These are phyloP conservation scores for Colletotrichum camelliae DNA, from an alignment of 2,329 filamentous ascomycete genomes.

Conservation along the genomic window DNA sequence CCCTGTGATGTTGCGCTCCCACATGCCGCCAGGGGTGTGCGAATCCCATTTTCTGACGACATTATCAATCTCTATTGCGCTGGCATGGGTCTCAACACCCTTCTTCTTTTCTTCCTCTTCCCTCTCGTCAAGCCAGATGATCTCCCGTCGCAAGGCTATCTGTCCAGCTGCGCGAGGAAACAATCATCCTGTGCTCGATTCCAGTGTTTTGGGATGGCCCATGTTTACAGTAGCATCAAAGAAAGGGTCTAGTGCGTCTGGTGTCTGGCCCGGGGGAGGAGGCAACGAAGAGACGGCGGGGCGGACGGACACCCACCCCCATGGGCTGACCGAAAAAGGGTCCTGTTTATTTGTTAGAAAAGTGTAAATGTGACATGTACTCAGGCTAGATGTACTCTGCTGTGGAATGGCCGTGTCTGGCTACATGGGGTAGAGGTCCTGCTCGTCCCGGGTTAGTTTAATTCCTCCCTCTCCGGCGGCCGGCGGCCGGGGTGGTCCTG, in stretches of 20 bases:
- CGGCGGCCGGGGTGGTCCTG: background rate
- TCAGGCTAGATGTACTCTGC: background rate
- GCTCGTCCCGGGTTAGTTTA: background rate
- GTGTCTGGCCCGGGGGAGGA: background rate
- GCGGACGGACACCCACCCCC: background rate
- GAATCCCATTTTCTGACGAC: slow-evolving; percentile 13
- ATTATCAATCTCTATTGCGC: slow-evolving; percentile 5
- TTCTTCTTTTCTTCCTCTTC: background rate
- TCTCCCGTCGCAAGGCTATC: background rate
- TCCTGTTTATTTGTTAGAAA: background rate
- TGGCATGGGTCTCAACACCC: background rate
- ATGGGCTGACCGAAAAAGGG: background rate
- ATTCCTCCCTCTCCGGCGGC: background rate
- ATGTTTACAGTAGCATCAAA: background rate
- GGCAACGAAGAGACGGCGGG: background rate
- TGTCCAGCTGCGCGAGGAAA: background rate
- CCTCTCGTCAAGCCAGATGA: background rate
- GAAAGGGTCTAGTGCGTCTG: background rate
- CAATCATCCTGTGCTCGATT: fast-evolving
- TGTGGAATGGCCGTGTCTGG: background rate
- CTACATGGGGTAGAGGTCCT: background rate
- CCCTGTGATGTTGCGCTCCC: slow-evolving; percentile 9
- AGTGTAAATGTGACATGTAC: background rate
- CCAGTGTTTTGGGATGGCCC: background rate
- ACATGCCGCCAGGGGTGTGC: slow-evolving; percentile 9